phyloP scores from a whole-genome alignment of 495 filamentous ascomycete species.

The Neurospora tetraspora region DNA sequence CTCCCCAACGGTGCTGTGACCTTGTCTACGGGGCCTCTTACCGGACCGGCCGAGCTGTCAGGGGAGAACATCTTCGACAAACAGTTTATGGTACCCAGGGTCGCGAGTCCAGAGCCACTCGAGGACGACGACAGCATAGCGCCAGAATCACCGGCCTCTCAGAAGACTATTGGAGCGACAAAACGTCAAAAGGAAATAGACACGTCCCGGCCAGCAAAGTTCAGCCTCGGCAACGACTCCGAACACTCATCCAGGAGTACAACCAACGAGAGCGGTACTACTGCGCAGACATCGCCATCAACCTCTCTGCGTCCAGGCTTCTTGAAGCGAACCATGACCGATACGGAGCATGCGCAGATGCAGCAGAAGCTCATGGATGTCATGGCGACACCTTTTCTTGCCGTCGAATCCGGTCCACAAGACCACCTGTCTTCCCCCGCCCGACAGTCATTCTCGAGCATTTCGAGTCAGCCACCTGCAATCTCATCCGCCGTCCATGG shows the following conservation, averaged over 20 bases:
- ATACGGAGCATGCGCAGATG: conserved; percentile 56
- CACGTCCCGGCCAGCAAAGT: conserved; percentile 5
- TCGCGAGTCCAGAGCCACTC: conserved; percentile 42
- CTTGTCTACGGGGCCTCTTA: conserved; percentile 50
- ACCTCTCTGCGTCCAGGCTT: conserved; percentile 51
- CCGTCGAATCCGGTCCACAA: conserved; percentile 38
- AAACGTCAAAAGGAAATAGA: not conserved
- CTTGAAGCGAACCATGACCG: conserved; percentile 81
- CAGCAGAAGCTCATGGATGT: conserved; percentile 83
- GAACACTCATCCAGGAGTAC: conserved; percentile 46
- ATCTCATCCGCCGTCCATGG: conserved; percentile 52
- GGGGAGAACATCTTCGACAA: conserved; percentile 72
- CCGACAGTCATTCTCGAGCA: conserved; percentile 29
- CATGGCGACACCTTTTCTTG: conserved; percentile 71
- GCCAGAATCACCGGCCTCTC: not conserved
- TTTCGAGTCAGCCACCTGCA: conserved; percentile 19
- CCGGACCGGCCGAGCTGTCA: conserved; percentile 58
- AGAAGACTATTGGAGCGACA: not conserved
- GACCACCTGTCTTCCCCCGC: conserved; percentile 32
- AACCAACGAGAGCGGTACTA: conserved; percentile 45
- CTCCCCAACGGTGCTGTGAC: conserved; percentile 32
- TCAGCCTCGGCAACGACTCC: conserved; percentile 23
- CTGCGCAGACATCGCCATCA: conserved; percentile 42
- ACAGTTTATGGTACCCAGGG: conserved; percentile 48
- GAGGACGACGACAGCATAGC: conserved; percentile 3